Conservation (phyloP, 139 green algal genomes). For the Mesotaenium endlicherianum region DNA sequence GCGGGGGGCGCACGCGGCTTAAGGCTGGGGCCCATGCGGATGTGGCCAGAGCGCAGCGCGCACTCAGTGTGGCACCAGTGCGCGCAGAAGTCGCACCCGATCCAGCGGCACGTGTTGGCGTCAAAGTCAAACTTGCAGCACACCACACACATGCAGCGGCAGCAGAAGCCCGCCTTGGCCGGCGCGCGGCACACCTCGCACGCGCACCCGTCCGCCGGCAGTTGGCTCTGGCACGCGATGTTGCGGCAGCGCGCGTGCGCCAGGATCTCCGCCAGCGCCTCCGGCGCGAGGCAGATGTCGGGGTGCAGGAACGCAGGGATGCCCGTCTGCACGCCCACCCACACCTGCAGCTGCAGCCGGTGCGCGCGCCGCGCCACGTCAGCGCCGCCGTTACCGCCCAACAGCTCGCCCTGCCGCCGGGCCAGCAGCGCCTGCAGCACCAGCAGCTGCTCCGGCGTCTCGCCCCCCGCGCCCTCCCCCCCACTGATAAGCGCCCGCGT, state of each 20-base stretch:
- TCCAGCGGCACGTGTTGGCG: conserved; percentile 45
- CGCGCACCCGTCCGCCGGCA: conserved; percentile 29
- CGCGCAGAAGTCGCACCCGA: conserved; percentile 42
- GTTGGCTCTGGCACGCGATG: conserved; percentile 34
- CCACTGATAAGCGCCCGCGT: conserved; percentile 6
- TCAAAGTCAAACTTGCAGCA: conserved; percentile 50
- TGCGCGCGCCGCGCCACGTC: conserved; percentile 2
- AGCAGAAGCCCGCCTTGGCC: conserved; percentile 20
- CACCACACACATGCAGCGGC: conserved; percentile 46
- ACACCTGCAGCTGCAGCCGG: conserved; percentile 23
- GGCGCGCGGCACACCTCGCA: conserved; percentile 14
- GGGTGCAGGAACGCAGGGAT: conserved; percentile 44
- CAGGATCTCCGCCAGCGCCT: conserved; percentile 27
- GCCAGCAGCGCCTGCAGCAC: not conserved
- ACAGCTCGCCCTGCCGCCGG: too few relatives aligned
- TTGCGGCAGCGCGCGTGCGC: conserved; percentile 29
- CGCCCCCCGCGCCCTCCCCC: not conserved
- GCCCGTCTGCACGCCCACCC: conserved; percentile 35
- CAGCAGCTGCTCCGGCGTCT: not conserved
- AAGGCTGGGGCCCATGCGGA: not conserved
- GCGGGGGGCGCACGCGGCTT: not conserved
- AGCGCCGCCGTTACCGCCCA: not conserved
- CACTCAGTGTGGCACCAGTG: conserved; percentile 49
- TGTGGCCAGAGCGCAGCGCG: conserved; percentile 17
- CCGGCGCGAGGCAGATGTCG: conserved; percentile 13